Evolutionary conservation across 441 rosid genomes (phyloP).

Genomic region (Euphorbia celastroides): DNA sequence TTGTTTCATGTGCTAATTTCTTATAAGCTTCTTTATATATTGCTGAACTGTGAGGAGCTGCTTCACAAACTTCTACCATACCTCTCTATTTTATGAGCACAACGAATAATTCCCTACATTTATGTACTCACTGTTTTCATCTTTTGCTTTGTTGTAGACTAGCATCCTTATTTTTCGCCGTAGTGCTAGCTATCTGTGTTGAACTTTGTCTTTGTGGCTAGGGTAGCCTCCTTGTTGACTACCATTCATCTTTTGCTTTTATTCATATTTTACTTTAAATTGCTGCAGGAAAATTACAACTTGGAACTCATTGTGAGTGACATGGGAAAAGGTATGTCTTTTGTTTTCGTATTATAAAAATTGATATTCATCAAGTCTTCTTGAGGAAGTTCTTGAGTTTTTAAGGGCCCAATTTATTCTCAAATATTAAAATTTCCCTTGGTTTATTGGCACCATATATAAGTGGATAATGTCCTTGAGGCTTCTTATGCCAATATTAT

Average conservation of each 20-base stretch:
- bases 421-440: neutral
- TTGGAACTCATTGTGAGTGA: conserved; percentile 72
- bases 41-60: conserved; percentile 1
- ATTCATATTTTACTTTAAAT: conserved; percentile 7
- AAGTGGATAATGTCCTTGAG: no score
- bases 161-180: neutral
- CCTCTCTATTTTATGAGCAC: neutral
- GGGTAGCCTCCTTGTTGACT: no score
- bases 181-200: neutral
- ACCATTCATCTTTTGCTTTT: no score
- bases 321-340: conserved; percentile 59
- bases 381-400: conserved; percentile 2
- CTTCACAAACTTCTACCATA: neutral
- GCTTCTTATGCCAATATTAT: neutral
- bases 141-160: neutral
- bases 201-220: no score
- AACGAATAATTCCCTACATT: neutral
- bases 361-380: neutral
- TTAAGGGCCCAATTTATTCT: neutral
- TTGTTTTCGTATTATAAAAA: neutral
- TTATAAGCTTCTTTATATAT: neutral
- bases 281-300: conserved; percentile 53
- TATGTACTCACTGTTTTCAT: neutral
- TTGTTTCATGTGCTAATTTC: neutral
- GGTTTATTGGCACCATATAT: no score